Evolutionary conservation across 306 rosid genomes (phyloP).

Genomic region (Heteromeles arbutifolia): DNA sequence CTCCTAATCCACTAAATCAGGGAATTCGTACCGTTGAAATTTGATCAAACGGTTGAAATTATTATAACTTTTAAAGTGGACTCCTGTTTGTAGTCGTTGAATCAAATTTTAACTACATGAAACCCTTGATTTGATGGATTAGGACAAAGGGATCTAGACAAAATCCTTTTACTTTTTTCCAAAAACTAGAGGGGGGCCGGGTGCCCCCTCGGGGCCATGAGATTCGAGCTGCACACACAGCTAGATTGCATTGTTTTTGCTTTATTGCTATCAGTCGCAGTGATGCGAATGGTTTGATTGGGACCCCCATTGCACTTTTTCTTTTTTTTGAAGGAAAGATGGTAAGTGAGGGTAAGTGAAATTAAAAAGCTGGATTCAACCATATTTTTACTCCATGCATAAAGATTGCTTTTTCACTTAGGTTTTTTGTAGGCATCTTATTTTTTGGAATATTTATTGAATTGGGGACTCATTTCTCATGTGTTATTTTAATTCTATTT

Average conservation of each 20-base stretch:
- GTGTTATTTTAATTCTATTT: neutral
- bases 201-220: too few relatives aligned
- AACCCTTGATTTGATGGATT: rapidly evolving
- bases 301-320: neutral
- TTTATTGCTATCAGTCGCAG: neutral
- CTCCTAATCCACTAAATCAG: too few relatives aligned
- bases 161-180: too few relatives aligned
- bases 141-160: rapidly evolving
- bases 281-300: neutral
- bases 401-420: neutral
- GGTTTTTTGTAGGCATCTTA: neutral
- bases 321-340: neutral
- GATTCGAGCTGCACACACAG: neutral
- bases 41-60: too few relatives aligned
- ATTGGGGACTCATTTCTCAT: neutral
- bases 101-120: too few relatives aligned
- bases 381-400: neutral
- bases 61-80: too few relatives aligned
- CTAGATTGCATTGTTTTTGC: conserved; percentile 2
- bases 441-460: neutral
- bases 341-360: neutral
- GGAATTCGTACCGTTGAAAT: rapidly evolving
- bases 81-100: rapidly evolving
- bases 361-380: neutral
- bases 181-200: too few relatives aligned